These are phyloP conservation scores for Termitomyces sp. DNA, from an alignment of 768 basidiomycete species.

Conservation along the genomic window DNA sequence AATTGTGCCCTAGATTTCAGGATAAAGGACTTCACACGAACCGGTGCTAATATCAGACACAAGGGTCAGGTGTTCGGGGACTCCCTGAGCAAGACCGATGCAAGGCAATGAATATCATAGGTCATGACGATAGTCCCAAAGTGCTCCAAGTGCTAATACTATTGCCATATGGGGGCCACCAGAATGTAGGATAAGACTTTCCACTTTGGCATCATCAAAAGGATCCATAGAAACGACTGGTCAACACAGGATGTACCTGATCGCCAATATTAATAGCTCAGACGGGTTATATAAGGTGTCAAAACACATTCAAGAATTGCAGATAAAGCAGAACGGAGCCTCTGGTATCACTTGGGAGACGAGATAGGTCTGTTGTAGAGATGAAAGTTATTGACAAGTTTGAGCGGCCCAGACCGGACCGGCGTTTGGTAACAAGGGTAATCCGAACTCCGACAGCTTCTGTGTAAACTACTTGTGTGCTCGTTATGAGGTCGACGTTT, in stretches of 20 bases:
- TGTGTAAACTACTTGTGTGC: not conserved
- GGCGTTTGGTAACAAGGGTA: not conserved
- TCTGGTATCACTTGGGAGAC: not conserved
- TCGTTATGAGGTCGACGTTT: conserved; percentile 34
- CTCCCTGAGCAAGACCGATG: not conserved
- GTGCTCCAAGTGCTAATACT: too few relatives aligned
- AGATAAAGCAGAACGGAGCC: not conserved
- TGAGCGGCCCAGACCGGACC: not conserved
- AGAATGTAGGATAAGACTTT: not conserved
- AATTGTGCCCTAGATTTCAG: not conserved
- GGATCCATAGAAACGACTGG: not conserved
- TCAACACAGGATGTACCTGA: too few relatives aligned
- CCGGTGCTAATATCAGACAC: not conserved
- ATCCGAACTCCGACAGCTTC: conserved; percentile 1
- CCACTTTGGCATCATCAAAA: not conserved
- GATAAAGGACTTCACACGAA: not conserved
- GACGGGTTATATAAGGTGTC: not conserved
- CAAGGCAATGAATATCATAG: not conserved
- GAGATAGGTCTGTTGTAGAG: not conserved
- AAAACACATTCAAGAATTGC: not conserved
- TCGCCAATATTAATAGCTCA: not conserved
- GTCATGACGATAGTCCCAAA: not conserved
- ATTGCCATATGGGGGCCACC: not conserved
- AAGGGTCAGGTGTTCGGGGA: not conserved
- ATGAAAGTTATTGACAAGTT: not conserved